Conservation (phyloP, 371 early-diverging fungal genomes). For the Mucor sp. region DNA sequence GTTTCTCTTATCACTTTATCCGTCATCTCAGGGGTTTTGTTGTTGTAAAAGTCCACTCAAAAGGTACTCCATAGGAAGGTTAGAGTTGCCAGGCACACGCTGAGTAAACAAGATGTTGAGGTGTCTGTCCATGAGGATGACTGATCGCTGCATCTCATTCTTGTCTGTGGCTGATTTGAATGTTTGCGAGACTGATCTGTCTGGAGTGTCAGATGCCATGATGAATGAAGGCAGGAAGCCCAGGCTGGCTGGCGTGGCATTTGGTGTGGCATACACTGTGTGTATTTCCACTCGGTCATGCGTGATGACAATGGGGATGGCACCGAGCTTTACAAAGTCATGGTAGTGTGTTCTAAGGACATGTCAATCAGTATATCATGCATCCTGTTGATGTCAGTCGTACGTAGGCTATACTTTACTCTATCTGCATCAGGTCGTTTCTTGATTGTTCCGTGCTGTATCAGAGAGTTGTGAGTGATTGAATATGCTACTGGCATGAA, state of each 20-base stretch:
- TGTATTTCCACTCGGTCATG: slow-evolving; percentile 21
- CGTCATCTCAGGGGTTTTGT: not conserved
- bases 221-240: slow-evolving; percentile 19
- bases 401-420: slow-evolving; percentile 7
- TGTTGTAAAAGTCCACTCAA: slow-evolving; percentile 7
- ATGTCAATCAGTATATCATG: not conserved
- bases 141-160: slow-evolving; percentile 10
- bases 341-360: slow-evolving; percentile 4
- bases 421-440: slow-evolving; percentile 18
- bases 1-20: not conserved
- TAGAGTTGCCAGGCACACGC: not conserved
- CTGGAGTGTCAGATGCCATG: slow-evolving; percentile 15
- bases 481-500: too few relatives aligned
- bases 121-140: slow-evolving; percentile 11
- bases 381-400: not conserved
- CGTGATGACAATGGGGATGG: slow-evolving; percentile 18
- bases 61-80: slow-evolving; percentile 15
- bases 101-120: slow-evolving; percentile 1
- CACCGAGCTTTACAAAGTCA: slow-evolving; percentile 7
- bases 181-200: slow-evolving; percentile 11
- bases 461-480: not conserved
- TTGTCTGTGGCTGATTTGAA: slow-evolving; percentile 10
- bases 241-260: slow-evolving; percentile 4
- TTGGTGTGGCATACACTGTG: slow-evolving; percentile 14
- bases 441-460: slow-evolving; percentile 19